Evolutionary conservation across 106 monocot species (phyloP).

Genomic region (Dactylorhiza incarnata): DNA sequence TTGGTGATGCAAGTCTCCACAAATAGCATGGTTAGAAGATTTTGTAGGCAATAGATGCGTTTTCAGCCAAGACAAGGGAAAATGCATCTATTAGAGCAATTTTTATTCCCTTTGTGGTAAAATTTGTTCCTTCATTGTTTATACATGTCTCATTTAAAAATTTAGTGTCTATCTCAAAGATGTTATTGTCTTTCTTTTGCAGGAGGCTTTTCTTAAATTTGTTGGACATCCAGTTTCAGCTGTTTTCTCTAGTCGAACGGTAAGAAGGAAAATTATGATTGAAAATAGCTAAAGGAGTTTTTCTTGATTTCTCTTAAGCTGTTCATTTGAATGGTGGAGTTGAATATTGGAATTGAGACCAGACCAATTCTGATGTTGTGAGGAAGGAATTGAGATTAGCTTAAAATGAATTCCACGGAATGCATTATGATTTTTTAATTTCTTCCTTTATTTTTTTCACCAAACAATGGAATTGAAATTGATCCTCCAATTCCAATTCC

Average conservation of each 20-base stretch:
- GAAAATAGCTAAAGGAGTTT: not conserved
- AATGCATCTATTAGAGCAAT: not conserved
- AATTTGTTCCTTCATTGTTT: not conserved
- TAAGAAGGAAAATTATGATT: slow-evolving; percentile 23
- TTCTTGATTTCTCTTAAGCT: too few species aligned
- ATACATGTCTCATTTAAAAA: not conserved
- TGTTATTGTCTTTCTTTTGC: slow-evolving; percentile 7
- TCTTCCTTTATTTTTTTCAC: too few species aligned
- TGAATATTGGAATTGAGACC: too few species aligned
- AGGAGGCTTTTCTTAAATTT: slow-evolving; percentile 91
- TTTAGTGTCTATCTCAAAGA: not conserved
- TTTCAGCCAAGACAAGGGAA: not conserved
- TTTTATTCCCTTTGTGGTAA: not conserved
- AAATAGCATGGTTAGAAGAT: not conserved
- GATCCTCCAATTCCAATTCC: too few species aligned
- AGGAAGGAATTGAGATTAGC: too few species aligned
- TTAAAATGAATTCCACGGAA: too few species aligned
- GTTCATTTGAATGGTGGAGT: too few species aligned
- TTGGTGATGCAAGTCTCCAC: not conserved
- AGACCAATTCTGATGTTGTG: too few species aligned
- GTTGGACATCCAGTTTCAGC: slow-evolving; percentile 73
- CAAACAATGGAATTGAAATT: too few species aligned
- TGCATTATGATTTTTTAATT: too few species aligned
- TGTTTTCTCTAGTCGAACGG: slow-evolving; percentile 80
- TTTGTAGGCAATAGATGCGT: not conserved